A percentile compares a stretch with the other conserved stretches of the same genome.
Conservation (phyloP, 176 grass and related monocot species). For the Aegilops sharonensis region DNA sequence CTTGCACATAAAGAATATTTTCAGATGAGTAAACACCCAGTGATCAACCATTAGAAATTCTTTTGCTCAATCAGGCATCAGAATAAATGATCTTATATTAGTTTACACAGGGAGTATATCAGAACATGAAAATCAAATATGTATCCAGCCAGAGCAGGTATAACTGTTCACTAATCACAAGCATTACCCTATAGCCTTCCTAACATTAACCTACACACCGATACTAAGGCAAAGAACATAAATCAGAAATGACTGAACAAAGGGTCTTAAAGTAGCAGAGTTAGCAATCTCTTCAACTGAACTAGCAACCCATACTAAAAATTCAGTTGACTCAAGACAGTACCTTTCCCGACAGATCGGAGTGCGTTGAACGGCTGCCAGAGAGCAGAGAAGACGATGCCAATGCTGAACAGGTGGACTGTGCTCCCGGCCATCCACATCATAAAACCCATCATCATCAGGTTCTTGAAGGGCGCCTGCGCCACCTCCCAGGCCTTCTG, state of each 20-base stretch:
- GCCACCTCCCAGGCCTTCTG: conserved; percentile 99
- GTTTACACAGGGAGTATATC: neutral
- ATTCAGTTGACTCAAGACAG: neutral
- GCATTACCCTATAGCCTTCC: neutral
- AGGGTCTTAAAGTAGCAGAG: neutral
- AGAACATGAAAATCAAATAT: neutral
- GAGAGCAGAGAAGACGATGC: conserved; percentile 97
- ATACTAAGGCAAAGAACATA: neutral
- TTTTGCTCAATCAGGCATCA: neutral
- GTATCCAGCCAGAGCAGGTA: neutral
- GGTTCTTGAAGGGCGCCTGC: conserved; percentile 93
- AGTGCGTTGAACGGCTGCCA: conserved; percentile 82
- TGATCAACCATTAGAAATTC: neutral
- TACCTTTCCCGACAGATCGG: conserved; percentile 86
- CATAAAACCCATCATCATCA: conserved; percentile 99
- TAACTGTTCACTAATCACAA: neutral
- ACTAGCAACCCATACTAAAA: neutral
- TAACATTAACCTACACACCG: neutral
- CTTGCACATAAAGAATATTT: neutral
- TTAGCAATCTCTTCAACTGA: neutral
- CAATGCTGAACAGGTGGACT: conserved; percentile 95
- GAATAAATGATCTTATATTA: no score
- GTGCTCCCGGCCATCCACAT: conserved; percentile 99
- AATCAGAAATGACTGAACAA: neutral
- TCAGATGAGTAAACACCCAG: neutral